These are phyloP conservation scores for Syzygium grande DNA, from an alignment of 345 rosid genomes.

Conservation along the genomic window DNA sequence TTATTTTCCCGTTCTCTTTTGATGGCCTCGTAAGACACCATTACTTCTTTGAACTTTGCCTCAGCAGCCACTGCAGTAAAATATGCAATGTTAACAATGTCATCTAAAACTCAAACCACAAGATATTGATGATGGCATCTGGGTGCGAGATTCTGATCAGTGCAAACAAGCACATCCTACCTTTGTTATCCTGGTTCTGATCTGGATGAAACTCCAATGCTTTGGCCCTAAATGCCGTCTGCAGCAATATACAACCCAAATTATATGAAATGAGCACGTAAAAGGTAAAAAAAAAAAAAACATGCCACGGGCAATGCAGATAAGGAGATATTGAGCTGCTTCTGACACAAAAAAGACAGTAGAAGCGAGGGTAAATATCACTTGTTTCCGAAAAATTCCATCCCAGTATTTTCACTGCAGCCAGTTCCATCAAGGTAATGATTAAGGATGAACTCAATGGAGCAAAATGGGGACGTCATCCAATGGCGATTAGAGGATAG, in stretches of 20 bases:
- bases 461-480: background rate
- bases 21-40: constrained; percentile 83
- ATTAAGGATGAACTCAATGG: background rate
- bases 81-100: background rate
- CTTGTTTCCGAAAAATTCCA: background rate
- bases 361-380: background rate
- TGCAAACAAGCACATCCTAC: constrained; percentile 17
- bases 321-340: background rate
- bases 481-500: background rate
- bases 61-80: constrained; percentile 69
- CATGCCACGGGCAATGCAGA: background rate
- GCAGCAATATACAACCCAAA: constrained; percentile 10
- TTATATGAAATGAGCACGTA: background rate
- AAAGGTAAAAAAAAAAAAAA: background rate
- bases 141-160: background rate
- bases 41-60: constrained; percentile 88
- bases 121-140: background rate
- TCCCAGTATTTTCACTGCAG: background rate
- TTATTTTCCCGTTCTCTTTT: constrained; percentile 57
- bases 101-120: background rate
- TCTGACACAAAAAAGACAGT: background rate
- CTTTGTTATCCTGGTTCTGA: constrained; percentile 89
- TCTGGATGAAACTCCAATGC: constrained; percentile 94
- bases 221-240: constrained; percentile 86
- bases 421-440: background rate